Percentiles rank a stretch among this genome's conserved stretches.
Conservation (phyloP, 2,329 filamentous ascomycete species). For the Raffaelea deltoideospora region DNA sequence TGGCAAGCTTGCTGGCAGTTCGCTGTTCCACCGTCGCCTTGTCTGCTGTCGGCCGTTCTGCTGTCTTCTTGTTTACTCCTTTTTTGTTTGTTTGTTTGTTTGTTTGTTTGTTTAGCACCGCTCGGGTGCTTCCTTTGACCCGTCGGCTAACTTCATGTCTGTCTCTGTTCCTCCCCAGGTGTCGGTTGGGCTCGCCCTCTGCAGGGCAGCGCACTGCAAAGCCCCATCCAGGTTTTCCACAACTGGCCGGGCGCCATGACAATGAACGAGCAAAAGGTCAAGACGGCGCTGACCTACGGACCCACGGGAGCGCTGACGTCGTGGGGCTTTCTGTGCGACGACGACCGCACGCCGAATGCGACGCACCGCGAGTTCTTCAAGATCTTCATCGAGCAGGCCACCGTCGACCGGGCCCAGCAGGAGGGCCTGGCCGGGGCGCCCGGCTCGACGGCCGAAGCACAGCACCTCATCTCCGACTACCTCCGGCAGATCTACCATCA, state of each 20-base stretch:
- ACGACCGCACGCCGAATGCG: conserved; percentile 24
- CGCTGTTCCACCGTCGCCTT: too few species aligned
- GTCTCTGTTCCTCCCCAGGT: conserved; percentile 12
- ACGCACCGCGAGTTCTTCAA: conserved; percentile 36
- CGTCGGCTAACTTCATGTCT: background rate
- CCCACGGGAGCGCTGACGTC: conserved; percentile 24
- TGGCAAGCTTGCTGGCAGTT: conserved; percentile 3
- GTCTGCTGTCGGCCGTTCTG: too few species aligned
- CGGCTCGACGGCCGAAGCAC: conserved; percentile 23
- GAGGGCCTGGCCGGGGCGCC: conserved; percentile 29
- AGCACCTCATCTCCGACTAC: conserved; percentile 33
- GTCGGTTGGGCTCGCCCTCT: conserved; percentile 19
- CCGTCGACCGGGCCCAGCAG: conserved; percentile 23
- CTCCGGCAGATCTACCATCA: conserved; percentile 31
- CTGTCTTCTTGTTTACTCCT: too few species aligned
- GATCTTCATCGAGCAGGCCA: conserved; percentile 33
- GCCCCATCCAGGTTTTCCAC: conserved; percentile 28
- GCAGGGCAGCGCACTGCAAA: conserved; percentile 16
- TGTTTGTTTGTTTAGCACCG: background rate
- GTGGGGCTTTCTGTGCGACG: conserved; percentile 38
- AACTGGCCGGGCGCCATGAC: conserved; percentile 39
- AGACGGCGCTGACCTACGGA: conserved; percentile 33
- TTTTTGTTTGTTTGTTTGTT: background rate
- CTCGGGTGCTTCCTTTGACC: background rate
- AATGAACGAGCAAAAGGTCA: conserved; percentile 38